A percentile compares a stretch with the other conserved stretches of the same genome.
Conservation (phyloP, 2,329 filamentous ascomycete species). For the Paecilomyces sp. region DNA sequence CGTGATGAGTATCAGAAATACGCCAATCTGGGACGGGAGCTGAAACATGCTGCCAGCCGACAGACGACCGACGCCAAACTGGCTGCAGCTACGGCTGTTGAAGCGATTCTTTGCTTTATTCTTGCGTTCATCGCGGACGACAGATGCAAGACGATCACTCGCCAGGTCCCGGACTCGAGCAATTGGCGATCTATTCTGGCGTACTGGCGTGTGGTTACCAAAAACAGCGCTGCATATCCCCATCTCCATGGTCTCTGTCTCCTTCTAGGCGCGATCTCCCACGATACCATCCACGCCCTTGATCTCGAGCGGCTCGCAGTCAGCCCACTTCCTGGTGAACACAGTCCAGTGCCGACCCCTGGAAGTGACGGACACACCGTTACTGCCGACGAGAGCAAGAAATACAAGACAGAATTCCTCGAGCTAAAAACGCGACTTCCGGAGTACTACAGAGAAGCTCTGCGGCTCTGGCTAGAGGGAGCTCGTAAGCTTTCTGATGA, state of each 20-base stretch:
- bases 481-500: constrained; percentile 33
- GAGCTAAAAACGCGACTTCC: constrained; percentile 34
- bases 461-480: constrained; percentile 38
- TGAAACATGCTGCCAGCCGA: constrained; percentile 40
- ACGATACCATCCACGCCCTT: constrained; percentile 37
- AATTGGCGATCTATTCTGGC: constrained; percentile 42
- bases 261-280: constrained; percentile 41
- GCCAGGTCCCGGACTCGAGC: constrained; percentile 31
- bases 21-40: constrained; percentile 34
- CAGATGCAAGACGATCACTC: constrained; percentile 26
- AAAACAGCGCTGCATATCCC: constrained; percentile 29
- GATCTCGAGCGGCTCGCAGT: constrained; percentile 39
- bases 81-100: constrained; percentile 33
- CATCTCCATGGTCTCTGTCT: constrained; percentile 38
- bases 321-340: constrained; percentile 31
- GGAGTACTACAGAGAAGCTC: constrained; percentile 35
- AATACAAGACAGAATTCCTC: constrained; percentile 28
- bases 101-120: constrained; percentile 42
- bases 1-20: constrained; percentile 36
- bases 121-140: constrained; percentile 40
- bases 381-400: constrained; percentile 29
- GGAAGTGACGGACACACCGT: constrained; percentile 35
- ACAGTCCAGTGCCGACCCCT: constrained; percentile 34
- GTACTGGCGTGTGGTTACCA: constrained; percentile 40
- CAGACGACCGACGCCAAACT: constrained; percentile 30